Evolutionary conservation across 1,139 yeast species (phyloP).

Genomic region (Candida tunisiensis): DNA sequence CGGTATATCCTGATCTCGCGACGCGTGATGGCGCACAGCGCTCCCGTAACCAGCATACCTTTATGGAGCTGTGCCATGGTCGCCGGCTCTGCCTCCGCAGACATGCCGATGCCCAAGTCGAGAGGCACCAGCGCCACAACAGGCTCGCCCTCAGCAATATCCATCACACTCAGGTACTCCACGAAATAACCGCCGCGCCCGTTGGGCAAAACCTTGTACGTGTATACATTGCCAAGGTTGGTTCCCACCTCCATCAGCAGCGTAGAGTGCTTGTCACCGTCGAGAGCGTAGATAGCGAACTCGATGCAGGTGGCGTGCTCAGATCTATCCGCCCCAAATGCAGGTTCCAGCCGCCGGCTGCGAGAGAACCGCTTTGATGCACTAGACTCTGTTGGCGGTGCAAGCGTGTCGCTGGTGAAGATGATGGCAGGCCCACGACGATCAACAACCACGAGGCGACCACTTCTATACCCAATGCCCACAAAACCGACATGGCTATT

Average conservation of each 20-base stretch:
- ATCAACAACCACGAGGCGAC: slow-evolving; percentile 62
- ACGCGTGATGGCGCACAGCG: slow-evolving; percentile 37
- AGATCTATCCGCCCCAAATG: slow-evolving; percentile 3
- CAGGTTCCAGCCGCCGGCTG: too few species aligned
- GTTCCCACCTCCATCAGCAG: slow-evolving; percentile 68
- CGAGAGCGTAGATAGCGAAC: slow-evolving; percentile 50
- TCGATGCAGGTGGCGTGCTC: slow-evolving; percentile 43
- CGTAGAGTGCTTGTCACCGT: slow-evolving; percentile 52
- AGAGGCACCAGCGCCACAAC: slow-evolving; percentile 43
- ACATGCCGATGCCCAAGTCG: slow-evolving; percentile 36
- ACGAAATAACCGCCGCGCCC: slow-evolving; percentile 53
- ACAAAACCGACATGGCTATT: slow-evolving; percentile 75
- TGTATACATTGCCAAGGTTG: slow-evolving; percentile 51
- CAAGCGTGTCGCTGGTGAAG: too few species aligned
- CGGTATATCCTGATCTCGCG: slow-evolving; percentile 50
- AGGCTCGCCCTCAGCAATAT: slow-evolving; percentile 30
- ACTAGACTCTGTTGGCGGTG: too few species aligned
- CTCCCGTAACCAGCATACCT: slow-evolving; percentile 49
- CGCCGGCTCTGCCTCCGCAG: slow-evolving; percentile 46
- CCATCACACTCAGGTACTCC: slow-evolving; percentile 32
- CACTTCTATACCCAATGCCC: slow-evolving; percentile 65
- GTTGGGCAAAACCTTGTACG: slow-evolving; percentile 54
- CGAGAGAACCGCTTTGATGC: too few species aligned
- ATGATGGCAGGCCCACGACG: slow-evolving; percentile 76
- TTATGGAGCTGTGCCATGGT: slow-evolving; percentile 43